A percentile compares a stretch with the other conserved stretches of the same genome.
phyloP scores from a whole-genome alignment of 169 alveolate genomes.

The Babesia bigemina region DNA sequence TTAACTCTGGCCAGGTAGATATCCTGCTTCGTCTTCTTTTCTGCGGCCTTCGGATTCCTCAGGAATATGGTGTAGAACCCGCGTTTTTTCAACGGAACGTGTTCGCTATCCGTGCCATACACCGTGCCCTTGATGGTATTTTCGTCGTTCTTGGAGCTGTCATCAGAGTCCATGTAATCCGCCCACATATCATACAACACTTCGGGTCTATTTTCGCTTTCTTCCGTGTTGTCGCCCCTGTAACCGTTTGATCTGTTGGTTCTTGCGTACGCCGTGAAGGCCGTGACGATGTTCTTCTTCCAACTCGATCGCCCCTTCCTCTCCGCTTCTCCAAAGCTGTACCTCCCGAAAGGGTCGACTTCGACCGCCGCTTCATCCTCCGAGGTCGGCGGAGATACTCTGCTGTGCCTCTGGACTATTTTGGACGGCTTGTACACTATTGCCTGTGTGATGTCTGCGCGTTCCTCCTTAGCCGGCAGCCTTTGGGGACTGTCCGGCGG shows the following conservation, averaged over 20 bases:
- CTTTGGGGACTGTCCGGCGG: background rate
- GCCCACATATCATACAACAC: background rate
- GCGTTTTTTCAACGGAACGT: constrained; percentile 32
- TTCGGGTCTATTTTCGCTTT: background rate
- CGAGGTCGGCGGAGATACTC: background rate
- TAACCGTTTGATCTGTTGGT: background rate
- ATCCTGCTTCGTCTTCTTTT: constrained; percentile 29
- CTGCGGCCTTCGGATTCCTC: constrained; percentile 26
- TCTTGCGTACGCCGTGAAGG: background rate
- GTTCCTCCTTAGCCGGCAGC: background rate
- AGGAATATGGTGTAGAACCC: constrained; percentile 66
- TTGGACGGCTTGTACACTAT: background rate
- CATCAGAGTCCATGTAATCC: background rate
- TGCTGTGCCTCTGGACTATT: background rate
- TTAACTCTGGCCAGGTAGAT: constrained; percentile 24
- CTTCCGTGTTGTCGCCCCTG: background rate
- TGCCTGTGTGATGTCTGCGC: background rate
- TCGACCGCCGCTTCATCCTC: constrained; percentile 4
- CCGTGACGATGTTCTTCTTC: background rate
- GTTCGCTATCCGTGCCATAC: constrained; percentile 4
- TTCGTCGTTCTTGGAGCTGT: background rate
- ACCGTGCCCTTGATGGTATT: background rate
- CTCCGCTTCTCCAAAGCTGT: background rate
- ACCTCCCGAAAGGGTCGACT: constrained; percentile 4
- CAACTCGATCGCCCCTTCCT: constrained; percentile 1